Base-by-base conservation (phyloP, 257 asterid genomes). In the Capsicum chinense region DNA sequence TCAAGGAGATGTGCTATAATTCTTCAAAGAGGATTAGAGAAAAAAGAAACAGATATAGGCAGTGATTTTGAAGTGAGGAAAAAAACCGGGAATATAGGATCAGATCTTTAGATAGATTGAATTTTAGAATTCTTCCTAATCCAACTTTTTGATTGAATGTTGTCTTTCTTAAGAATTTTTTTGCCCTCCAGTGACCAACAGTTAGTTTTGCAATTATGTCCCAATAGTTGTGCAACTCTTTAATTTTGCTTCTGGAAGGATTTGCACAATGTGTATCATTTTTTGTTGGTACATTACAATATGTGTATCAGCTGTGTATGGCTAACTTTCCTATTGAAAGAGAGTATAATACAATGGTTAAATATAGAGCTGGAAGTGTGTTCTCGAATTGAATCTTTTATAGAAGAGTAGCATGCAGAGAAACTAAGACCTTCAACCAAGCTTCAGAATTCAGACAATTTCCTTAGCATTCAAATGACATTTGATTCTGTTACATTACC, bases 401-500 rank as follows among this genome's bases (percentile, higher is more conserved):
- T 48, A 26, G 59, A 73, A 47, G 42, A 47, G 59, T 5, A 73
- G 59, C 42, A n/a, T 12, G 58, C 3, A 6, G 80, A 19, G 39
- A 73, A 73, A 73, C 80, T 71, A 71, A 71, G 79, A 48, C 14
- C 58, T 17, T 47, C 39, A 19, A n/a, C 59, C 6, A 73, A 73
- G 7, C 57, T 73, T 73, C 59, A 21, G 80, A 47, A 19, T n/a
- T 47, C 56, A 73, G 80, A 73, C 59, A 47, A 73, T 47, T 73
- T 47, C 42, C 57, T 71, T 71, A 71, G 50, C 57, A 17, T n/a
- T 48, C 57, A 71, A 71, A 71, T 71, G 17, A 14, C 58, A 44
- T 71, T 71, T 73, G 59, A 47, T 73, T 47, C 80, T 73, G 59
- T n/a, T 73, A 47, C 15, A 73, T 73, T 73, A 73, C 59, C 58